Evolutionary conservation across 805 yeast genomes (phyloP).

Genomic region (Kodamaea jinghongensis): DNA sequence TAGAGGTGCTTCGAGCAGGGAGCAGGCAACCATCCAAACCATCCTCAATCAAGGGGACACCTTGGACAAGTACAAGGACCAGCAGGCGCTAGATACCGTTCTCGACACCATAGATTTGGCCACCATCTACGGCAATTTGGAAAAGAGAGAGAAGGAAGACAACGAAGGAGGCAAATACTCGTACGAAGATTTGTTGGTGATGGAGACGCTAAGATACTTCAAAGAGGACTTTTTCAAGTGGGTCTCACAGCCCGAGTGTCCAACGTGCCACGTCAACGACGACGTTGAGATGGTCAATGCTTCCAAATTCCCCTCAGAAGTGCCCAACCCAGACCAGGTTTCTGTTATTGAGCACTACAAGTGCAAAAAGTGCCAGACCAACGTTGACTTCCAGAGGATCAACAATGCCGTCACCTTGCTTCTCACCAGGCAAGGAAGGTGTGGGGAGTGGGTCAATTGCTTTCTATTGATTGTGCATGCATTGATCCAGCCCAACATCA

Average conservation of each 20-base stretch:
- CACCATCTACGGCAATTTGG: slow-evolving; percentile 59
- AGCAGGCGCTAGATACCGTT: slow-evolving; percentile 43
- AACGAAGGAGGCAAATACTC: slow-evolving; percentile 17
- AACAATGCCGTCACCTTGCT: slow-evolving; percentile 64
- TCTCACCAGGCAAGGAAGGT: slow-evolving; percentile 67
- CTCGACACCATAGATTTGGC: slow-evolving; percentile 63
- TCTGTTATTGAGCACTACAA: slow-evolving; percentile 59
- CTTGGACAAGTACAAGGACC: slow-evolving; percentile 12
- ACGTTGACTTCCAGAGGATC: slow-evolving; percentile 71
- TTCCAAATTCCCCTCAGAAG: slow-evolving; percentile 32
- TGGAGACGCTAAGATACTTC: slow-evolving; percentile 43
- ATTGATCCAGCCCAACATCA: slow-evolving; percentile 42
- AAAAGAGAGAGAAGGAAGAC: slow-evolving; percentile 32
- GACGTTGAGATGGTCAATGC: slow-evolving; percentile 41
- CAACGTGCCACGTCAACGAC: slow-evolving; percentile 41
- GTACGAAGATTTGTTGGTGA: slow-evolving; percentile 37
- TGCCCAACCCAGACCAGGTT: slow-evolving; percentile 42
- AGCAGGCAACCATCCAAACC: neutral
- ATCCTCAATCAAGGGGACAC: slow-evolving; percentile 1
- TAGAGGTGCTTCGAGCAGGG: neutral
- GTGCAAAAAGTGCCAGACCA: slow-evolving; percentile 50
- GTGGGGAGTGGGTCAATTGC: slow-evolving; percentile 95
- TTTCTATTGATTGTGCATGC: slow-evolving; percentile 70
- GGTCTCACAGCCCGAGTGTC: slow-evolving; percentile 72
- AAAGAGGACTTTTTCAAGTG: slow-evolving; percentile 78